Conservation (phyloP, 768 basidiomycete genomes). For the Lyophyllum decastes region DNA sequence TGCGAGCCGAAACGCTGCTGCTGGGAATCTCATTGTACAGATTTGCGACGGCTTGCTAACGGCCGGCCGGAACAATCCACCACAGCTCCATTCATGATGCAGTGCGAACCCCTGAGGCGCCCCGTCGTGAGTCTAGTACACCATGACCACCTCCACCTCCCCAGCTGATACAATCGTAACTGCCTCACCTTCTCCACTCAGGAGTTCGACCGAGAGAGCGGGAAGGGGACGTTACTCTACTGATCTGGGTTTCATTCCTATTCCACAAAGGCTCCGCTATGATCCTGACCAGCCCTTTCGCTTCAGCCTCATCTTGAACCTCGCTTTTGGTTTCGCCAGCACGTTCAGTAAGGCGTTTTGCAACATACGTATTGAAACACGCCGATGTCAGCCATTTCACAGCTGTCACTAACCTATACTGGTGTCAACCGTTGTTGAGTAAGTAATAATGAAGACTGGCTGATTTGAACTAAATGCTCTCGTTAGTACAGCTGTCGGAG, state of each 20-base stretch:
- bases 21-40: too few species aligned
- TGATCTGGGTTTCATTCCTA: slow-evolving; percentile 71
- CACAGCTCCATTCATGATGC: too few species aligned
- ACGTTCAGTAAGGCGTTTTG: slow-evolving; percentile 45
- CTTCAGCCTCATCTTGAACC: slow-evolving; percentile 54
- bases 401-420: slow-evolving; percentile 81
- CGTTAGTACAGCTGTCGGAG: slow-evolving; percentile 38
- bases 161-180: too few species aligned
- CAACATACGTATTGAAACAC: not conserved
- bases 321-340: slow-evolving; percentile 61
- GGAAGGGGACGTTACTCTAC: too few species aligned
- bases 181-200: too few species aligned
- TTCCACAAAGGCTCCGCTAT: slow-evolving; percentile 56
- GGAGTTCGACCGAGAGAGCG: too few species aligned
- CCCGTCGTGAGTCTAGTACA: too few species aligned
- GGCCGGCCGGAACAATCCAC: too few species aligned
- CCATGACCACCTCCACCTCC: too few species aligned
- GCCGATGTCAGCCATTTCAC: not conserved
- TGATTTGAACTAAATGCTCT: not conserved
- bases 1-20: too few species aligned
- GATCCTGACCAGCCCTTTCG: slow-evolving; percentile 50
- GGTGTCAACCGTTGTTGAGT: slow-evolving; percentile 81
- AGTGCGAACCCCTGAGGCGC: too few species aligned
- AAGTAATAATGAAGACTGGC: slow-evolving; percentile 23
- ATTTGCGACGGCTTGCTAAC: too few species aligned